Percentiles rank a stretch among this genome's conserved stretches.
These are phyloP conservation scores for Guadua angustifolia DNA, from an alignment of 176 grass and related monocot species.

Conservation along the genomic window DNA sequence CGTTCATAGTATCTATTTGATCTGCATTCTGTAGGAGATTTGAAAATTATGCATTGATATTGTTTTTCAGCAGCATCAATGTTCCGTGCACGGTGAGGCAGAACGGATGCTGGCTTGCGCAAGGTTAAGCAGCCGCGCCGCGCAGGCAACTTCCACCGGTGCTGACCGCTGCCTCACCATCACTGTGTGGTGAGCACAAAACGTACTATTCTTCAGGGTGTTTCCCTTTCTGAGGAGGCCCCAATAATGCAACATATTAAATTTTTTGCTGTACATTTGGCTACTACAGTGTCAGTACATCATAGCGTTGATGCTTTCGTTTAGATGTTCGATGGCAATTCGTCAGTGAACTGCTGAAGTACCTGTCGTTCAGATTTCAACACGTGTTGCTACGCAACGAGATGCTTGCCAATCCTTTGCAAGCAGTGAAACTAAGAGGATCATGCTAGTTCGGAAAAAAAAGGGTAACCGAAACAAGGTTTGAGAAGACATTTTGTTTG, in stretches of 20 bases:
- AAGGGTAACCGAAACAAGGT: neutral
- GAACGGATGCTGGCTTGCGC: neutral
- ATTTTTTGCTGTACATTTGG: neutral
- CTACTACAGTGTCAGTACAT: too few species aligned
- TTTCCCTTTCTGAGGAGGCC: neutral
- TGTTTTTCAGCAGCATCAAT: too few species aligned
- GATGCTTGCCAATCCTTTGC: neutral
- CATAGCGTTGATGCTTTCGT: neutral
- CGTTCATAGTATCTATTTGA: too few species aligned
- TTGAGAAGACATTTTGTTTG: neutral
- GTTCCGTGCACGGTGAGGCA: neutral
- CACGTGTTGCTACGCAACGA: neutral
- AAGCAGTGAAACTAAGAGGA: neutral
- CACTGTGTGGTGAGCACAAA: constrained; percentile 62
- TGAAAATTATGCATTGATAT: neutral
- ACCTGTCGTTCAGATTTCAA: neutral
- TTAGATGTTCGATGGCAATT: neutral
- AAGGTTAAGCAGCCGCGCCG: too few species aligned
- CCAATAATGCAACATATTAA: neutral
- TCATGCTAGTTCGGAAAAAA: neutral
- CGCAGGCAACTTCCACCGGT: neutral
- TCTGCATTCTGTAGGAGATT: neutral
- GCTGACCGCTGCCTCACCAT: neutral
- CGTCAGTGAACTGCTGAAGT: too few species aligned
- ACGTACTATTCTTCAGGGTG: constrained; percentile 75